Evolutionary conservation across 2,329 filamentous ascomycete genomes (phyloP).

Genomic region (Lachnellula cervina): DNA sequence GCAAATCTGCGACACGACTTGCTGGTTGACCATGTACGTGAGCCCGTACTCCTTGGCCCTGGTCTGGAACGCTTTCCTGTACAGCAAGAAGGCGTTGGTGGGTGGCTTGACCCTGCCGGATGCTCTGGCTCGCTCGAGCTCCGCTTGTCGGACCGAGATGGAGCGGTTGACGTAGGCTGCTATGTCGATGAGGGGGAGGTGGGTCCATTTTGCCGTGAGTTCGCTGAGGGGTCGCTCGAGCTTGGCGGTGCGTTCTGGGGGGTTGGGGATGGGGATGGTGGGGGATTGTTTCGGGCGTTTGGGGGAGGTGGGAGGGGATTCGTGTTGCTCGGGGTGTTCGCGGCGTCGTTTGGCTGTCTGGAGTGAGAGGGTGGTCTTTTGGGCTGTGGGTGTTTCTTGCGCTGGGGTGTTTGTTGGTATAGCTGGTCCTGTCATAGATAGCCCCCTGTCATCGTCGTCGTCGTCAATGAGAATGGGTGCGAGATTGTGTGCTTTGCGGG

Average conservation of each 20-base stretch:
- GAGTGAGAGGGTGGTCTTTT: neutral
- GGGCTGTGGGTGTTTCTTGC: neutral
- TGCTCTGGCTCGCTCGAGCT: constrained; percentile 28
- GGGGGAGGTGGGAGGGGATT: neutral
- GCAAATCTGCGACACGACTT: constrained; percentile 78
- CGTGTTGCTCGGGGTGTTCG: neutral
- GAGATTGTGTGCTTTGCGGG: neutral
- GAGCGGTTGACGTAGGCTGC: constrained; percentile 68
- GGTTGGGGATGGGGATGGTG: neutral
- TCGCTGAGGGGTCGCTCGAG: neutral
- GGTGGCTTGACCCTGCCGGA: constrained; percentile 72
- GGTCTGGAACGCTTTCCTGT: constrained; percentile 83
- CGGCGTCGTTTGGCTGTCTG: neutral
- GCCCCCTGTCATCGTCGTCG: no score
- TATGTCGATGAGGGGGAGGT: constrained; percentile 59
- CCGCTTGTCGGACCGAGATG: constrained; percentile 52
- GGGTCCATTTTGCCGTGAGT: neutral
- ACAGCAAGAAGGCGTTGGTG: constrained; percentile 96
- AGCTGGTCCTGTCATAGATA: no score
- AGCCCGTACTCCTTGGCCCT: constrained; percentile 70
- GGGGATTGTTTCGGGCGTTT: neutral
- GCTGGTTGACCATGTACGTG: constrained; percentile 72
- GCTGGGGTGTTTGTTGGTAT: no score
- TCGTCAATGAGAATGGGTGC: no score
- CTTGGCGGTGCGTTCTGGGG: neutral